Base-by-base conservation (phyloP, 257 asterid species). In the Ehretia macrophylla region DNA sequence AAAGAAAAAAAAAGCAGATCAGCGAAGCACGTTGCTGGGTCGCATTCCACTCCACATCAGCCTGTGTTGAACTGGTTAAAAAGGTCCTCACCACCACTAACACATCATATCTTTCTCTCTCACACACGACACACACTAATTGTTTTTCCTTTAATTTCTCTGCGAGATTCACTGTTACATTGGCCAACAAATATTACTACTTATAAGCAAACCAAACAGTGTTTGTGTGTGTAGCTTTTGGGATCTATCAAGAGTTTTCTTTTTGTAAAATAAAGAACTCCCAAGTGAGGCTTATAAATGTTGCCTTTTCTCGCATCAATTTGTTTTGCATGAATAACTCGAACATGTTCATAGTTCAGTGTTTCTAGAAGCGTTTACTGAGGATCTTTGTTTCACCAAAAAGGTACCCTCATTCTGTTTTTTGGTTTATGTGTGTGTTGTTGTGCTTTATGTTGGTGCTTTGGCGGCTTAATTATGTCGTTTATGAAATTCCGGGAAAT, bases 21-120 rank as follows among this genome's bases (percentile, higher is more conserved):
- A 70, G 76, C 84, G 58, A 52, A 55, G 77, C 93, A 86, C 86
- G 90, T 86, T 78, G 75, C 39, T 82, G 72, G 79, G 69, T 71
- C 67, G 66, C 16, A 4, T 14, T 42, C 47, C 47, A 10, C 16
- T 42, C 14, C 47, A 42, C 47, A 42, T 42, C 16, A 42, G 57
- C 70, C 50, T 69, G 4, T 27, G 35, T 80, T 69, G 75, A 78
- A 71, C 79, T 62, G 68, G 81, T 79, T 75, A 37, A 58, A 44
- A 66, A 42, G 8, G 44, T 60, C 49, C 12, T 14, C 35, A 16
- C 55, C 62, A 54, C 23, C 56, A 23, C 18, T 10, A 42, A 10
- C 47, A 42, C 47, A n/a, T 10, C 47, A 42, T 10, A 42, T 23
- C 47, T 10, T 58, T 59, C 65, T 59, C 74, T 56, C 69, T n/a